Base-by-base conservation (phyloP, 2,329 filamentous ascomycete species). In the Cladosporium sp. region DNA sequence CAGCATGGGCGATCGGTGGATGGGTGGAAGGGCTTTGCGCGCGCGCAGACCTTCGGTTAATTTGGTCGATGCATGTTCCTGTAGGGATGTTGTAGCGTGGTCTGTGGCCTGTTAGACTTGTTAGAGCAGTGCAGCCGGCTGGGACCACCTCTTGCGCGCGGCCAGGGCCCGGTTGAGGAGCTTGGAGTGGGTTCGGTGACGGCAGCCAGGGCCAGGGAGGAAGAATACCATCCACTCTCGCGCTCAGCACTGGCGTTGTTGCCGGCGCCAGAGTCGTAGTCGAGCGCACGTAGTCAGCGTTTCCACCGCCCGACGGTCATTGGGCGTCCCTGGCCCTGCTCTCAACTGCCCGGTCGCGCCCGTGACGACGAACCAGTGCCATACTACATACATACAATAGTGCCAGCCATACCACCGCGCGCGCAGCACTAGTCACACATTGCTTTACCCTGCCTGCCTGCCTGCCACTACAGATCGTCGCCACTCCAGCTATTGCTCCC, bases 161-260 rank as follows among this genome's bases (percentile, higher is more conserved):
- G 59, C 21, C 59, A 62, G 31, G 59, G 50, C 50, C 56, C 28
- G 61, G 50, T 63, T 55, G 61, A 46, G 50, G 50, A 57, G 33
- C n/a, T 57, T 33, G 21, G 55, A 57, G 61, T 63, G 61, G 61
- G 61, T 56, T 63, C 33, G 49, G 61, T 63, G 61, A 63, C 61
- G 61, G 61, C 49, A 55, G 61, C 50, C 61, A 63, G 61, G 61
- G 61, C 61, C 23, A 56, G 61, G 59, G 59, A 46, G 40, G 40
- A 62, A 55, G 52, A 37, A 44, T 56, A 56, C 49, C 61, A 33
- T 23, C 55, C 55, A 57, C 55, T 26, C 33, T 57, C 55, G 21
- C 21, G 40, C 55, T 57, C 33, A 28, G 56, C 56, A 46, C 35
- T 59, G 37, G 56, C 37, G 35, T 59, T n/a, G 49, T 46, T 55